These are phyloP conservation scores for Eremothecium cymbalariae DNA, from an alignment of 1,139 yeast species.

Conservation along the genomic window DNA sequence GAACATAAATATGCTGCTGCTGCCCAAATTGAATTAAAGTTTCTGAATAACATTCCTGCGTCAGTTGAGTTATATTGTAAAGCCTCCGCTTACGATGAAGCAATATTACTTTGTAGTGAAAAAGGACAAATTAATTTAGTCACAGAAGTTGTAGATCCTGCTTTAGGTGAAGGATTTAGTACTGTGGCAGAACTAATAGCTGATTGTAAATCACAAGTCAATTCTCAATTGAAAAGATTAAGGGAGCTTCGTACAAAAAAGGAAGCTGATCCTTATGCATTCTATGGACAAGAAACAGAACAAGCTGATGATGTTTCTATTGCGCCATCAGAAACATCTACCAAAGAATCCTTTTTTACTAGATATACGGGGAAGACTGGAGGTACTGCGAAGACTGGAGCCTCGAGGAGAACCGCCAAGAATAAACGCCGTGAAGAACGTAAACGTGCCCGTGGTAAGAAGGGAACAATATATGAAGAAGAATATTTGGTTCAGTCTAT, in stretches of 20 bases:
- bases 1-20: slow-evolving; percentile 74
- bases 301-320: slow-evolving; percentile 90
- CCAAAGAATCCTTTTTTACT: slow-evolving; percentile 88
- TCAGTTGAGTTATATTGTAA: slow-evolving; percentile 67
- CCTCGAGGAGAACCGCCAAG: slow-evolving; percentile 83
- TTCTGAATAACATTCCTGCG: slow-evolving; percentile 50
- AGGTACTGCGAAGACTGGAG: slow-evolving; percentile 95
- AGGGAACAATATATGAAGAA: slow-evolving; percentile 95
- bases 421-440: slow-evolving; percentile 92
- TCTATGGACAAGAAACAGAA: slow-evolving; percentile 66
- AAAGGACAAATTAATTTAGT: slow-evolving; percentile 42
- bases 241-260: slow-evolving; percentile 81
- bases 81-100: slow-evolving; percentile 67
- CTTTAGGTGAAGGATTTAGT: slow-evolving; percentile 81
- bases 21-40: slow-evolving; percentile 65
- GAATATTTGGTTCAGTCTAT: slow-evolving; percentile 85
- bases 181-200: slow-evolving; percentile 79
- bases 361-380: slow-evolving; percentile 92
- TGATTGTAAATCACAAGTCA: slow-evolving; percentile 80
- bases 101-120: slow-evolving; percentile 54
- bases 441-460: slow-evolving; percentile 92
- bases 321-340: slow-evolving; percentile 90
- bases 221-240: slow-evolving; percentile 73
- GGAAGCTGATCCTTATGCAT: slow-evolving; percentile 73
- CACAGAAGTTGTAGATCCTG: slow-evolving; percentile 57